phyloP scores from a whole-genome alignment of 2,329 filamentous ascomycete genomes.

The Claviceps spartinae region DNA sequence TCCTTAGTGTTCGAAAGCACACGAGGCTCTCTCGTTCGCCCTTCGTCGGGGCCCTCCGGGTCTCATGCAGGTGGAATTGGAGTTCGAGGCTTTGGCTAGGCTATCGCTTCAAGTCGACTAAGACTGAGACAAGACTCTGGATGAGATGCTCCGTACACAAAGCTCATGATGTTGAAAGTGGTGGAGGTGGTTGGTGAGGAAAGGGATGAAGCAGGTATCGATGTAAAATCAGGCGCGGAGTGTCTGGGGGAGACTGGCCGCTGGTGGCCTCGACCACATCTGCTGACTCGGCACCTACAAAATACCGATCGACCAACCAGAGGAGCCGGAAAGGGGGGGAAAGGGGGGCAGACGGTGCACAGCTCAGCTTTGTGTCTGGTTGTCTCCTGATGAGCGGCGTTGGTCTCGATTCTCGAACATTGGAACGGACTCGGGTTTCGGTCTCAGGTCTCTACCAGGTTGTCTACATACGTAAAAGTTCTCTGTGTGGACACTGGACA shows the following conservation, averaged over 20 bases:
- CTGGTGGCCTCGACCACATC: neutral
- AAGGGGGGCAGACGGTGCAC: too few species aligned
- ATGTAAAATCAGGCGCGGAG: neutral
- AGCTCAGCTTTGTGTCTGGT: too few species aligned
- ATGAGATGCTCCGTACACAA: constrained; percentile 9
- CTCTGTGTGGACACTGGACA: too few species aligned
- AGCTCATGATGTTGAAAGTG: constrained; percentile 18
- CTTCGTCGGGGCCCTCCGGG: constrained; percentile 7
- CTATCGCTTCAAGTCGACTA: constrained; percentile 15
- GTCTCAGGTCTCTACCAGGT: too few species aligned
- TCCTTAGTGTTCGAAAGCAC: constrained; percentile 7
- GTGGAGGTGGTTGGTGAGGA: constrained; percentile 1
- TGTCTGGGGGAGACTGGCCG: neutral
- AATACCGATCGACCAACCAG: too few species aligned
- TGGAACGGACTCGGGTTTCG: too few species aligned
- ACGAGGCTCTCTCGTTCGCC: constrained; percentile 11
- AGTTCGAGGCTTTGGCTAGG: neutral
- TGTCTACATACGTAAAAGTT: too few species aligned
- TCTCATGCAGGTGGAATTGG: constrained; percentile 8
- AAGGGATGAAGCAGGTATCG: neutral
- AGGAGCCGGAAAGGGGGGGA: too few species aligned
- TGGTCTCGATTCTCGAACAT: too few species aligned
- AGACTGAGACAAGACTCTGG: constrained; percentile 14
- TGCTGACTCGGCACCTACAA: neutral
- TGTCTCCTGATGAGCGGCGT: too few species aligned